A percentile compares a stretch with the other conserved stretches of the same genome.
Conservation (phyloP, 805 yeast genomes). For the Torulaspora quercuum region DNA sequence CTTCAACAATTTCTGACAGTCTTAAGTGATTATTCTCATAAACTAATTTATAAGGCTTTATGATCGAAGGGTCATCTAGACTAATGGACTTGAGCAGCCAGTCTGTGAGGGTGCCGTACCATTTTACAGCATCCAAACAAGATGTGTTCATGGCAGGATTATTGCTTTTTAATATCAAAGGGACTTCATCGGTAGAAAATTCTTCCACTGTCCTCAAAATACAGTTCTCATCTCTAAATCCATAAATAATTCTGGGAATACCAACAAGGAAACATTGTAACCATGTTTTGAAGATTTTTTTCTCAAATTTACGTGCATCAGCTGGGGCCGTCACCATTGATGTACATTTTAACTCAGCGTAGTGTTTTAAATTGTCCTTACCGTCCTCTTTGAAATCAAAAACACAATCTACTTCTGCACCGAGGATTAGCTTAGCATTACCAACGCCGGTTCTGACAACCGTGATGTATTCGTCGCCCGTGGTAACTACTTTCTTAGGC, state of each 20-base stretch:
- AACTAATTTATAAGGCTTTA: conserved; percentile 53
- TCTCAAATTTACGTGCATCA: conserved; percentile 65
- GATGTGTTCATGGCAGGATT: conserved; percentile 48
- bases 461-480: conserved; percentile 71
- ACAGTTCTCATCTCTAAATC: conserved; percentile 75
- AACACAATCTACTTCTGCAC: conserved; percentile 91
- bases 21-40: conserved; percentile 51
- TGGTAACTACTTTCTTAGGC: conserved; percentile 55
- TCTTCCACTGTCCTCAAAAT: conserved; percentile 68
- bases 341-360: conserved; percentile 80
- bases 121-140: conserved; percentile 76
- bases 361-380: conserved; percentile 59
- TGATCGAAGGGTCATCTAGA: conserved; percentile 48
- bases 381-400: conserved; percentile 62
- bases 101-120: conserved; percentile 80
- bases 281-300: conserved; percentile 79
- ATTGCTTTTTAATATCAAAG: conserved; percentile 54
- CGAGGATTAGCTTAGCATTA: conserved; percentile 58
- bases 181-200: conserved; percentile 73
- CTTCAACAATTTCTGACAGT: conserved; percentile 42
- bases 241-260: conserved; percentile 73
- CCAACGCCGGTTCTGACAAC: conserved; percentile 89
- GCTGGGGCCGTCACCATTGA: conserved; percentile 51
- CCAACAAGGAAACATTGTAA: conserved; percentile 91
- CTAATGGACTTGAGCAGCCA: conserved; percentile 66